A percentile compares a stretch with the other conserved stretches of the same genome.
phyloP scores from a whole-genome alignment of 179 eudicot species.

The Actinidia polygama region DNA sequence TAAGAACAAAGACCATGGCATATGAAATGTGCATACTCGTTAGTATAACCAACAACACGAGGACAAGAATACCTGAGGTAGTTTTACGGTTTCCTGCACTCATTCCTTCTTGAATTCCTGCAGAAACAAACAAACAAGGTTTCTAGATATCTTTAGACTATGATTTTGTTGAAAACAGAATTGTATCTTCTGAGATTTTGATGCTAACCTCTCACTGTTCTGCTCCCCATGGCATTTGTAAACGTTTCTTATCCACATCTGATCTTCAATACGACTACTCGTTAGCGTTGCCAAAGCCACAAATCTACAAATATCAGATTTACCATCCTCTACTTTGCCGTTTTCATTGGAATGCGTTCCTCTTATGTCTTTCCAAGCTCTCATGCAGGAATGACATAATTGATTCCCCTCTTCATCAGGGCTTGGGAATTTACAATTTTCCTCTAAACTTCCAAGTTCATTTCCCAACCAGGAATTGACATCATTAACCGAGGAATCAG shows the following conservation, averaged over 20 bases:
- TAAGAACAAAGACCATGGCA: slow-evolving; percentile 14
- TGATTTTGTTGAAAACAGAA: neutral
- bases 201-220: slow-evolving; percentile 1
- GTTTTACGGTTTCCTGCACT: neutral
- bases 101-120: neutral
- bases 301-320: slow-evolving; percentile 32
- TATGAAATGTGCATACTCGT: neutral
- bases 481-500: slow-evolving; percentile 28
- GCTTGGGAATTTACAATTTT: slow-evolving; percentile 16
- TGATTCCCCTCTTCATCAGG: slow-evolving; percentile 2
- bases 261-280: slow-evolving; percentile 28
- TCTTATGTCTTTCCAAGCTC: slow-evolving; percentile 29
- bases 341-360: neutral
- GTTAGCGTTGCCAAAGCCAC: slow-evolving; percentile 32
- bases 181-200: too few species aligned
- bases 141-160: neutral
- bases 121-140: neutral
- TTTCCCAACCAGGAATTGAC: slow-evolving; percentile 13
- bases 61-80: slow-evolving; percentile 13
- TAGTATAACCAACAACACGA: neutral
- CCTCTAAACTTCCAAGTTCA: slow-evolving; percentile 7
- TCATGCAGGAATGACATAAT: slow-evolving; percentile 22
- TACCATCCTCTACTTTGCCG: neutral
- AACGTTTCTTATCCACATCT: slow-evolving; percentile 19
- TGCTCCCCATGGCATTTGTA: slow-evolving; percentile 30